Conservation (phyloP, 106 monocot species). For the Narthecium ossifragum region DNA sequence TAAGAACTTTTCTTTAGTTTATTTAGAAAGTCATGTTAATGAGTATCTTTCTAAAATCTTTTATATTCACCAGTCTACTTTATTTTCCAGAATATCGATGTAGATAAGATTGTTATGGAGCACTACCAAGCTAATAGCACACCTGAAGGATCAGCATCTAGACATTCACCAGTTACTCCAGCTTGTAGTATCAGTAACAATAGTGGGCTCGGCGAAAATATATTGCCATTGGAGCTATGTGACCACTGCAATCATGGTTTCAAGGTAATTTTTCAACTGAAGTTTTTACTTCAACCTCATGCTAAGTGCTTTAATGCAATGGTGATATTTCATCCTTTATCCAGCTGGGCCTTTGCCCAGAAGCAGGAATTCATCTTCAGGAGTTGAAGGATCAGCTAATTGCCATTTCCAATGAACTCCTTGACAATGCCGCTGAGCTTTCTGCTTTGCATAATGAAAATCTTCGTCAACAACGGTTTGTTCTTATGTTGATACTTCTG, state of each 20-base stretch:
- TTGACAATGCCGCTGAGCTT: slow-evolving; percentile 65
- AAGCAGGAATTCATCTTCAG: slow-evolving; percentile 60
- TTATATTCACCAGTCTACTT: not conserved
- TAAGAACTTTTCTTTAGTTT: not conserved
- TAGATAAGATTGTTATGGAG: slow-evolving; percentile 86
- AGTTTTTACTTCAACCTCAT: not conserved
- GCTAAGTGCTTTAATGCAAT: not conserved
- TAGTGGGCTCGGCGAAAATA: slow-evolving; percentile 14
- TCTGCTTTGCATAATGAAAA: slow-evolving; percentile 45
- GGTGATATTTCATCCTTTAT: slow-evolving; percentile 1
- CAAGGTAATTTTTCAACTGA: slow-evolving; percentile 37
- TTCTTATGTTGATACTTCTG: not conserved
- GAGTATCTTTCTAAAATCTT: not conserved
- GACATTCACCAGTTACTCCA: slow-evolving; percentile 38
- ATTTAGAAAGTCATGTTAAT: not conserved
- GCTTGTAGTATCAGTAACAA: slow-evolving; percentile 7
- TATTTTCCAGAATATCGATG: slow-evolving; percentile 72
- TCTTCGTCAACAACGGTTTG: slow-evolving; percentile 74
- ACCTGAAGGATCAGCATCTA: slow-evolving; percentile 41
- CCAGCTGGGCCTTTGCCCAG: slow-evolving; percentile 82
- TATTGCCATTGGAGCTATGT: slow-evolving; percentile 47
- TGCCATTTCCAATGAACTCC: slow-evolving; percentile 83
- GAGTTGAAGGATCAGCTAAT: slow-evolving; percentile 89
- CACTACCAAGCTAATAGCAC: slow-evolving; percentile 72
- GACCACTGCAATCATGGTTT: slow-evolving; percentile 61